Evolutionary conservation across 306 rosid genomes (phyloP).

Genomic region (Ammopiptanthus mongolicus): DNA sequence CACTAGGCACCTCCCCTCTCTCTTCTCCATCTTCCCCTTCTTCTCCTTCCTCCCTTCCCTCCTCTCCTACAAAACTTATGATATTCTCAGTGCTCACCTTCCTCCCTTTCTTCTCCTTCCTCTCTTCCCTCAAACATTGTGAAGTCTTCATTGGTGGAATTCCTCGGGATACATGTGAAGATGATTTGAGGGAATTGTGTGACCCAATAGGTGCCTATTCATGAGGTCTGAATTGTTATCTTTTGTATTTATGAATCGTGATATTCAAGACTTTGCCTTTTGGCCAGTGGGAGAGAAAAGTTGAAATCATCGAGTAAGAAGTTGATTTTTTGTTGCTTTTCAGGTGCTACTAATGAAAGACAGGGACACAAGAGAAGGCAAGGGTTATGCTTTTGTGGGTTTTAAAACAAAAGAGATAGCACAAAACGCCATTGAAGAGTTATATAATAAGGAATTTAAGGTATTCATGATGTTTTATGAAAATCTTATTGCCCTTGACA

Average conservation of each 20-base stretch:
- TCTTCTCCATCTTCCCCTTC: too few species aligned
- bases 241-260: neutral
- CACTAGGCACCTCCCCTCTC: too few species aligned
- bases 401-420: conserved; percentile 61
- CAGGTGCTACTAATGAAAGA: conserved; percentile 65
- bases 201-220: conserved; percentile 48
- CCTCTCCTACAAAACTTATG: too few species aligned
- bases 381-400: conserved; percentile 65
- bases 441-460: conserved; percentile 56
- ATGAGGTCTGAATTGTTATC: conserved; percentile 41
- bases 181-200: conserved; percentile 54
- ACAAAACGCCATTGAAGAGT: conserved; percentile 53
- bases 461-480: conserved; percentile 26
- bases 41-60: too few species aligned
- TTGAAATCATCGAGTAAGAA: neutral
- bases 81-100: too few species aligned
- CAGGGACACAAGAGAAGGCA: conserved; percentile 58
- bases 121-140: too few species aligned
- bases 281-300: neutral
- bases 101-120: fast-evolving
- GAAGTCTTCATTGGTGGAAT: conserved; percentile 71
- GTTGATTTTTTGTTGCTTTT: conserved; percentile 15
- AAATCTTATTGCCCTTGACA: neutral
- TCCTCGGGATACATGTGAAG: conserved; percentile 53
- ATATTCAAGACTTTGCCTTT: neutral